Base-by-base conservation (phyloP, 331 rosid species). In the Arachis monticola region DNA sequence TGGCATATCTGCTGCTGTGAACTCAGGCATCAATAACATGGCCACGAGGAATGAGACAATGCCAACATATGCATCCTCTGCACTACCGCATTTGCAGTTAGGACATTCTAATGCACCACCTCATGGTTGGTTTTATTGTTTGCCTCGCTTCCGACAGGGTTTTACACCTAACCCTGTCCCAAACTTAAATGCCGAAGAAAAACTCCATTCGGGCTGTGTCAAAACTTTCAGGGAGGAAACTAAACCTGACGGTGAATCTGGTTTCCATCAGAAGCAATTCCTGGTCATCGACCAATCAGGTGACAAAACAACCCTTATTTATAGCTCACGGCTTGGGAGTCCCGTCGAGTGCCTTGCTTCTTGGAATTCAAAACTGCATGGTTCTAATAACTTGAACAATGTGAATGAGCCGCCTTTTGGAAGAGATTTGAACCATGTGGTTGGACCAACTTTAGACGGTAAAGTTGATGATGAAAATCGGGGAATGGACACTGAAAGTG, bases 231-330 rank as follows among this genome's bases (percentile, higher is more conserved):
- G 55, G 77, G 88, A 70, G 77, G 81, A 74, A 48, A 44, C 48
- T 66, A 73, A 60, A 0, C 86, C 75, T 1, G 67, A 74, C 48
- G 64, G 69, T 30, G 85, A 74, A 32, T 9, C 67, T 1, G 83
- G 77, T 13, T 67, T 61, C 72, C 79, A 74, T 38, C 88, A 81
- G 77, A 92, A 89, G 88, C 87, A 70, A 64, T 80, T 95, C 63
- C 70, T 88, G 53, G 96, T 92, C 50, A 79, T 89, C 66, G 97
- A 95, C 75, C 93, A 82, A 56, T 83, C 92, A 0, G 89, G 84
- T 60, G 88, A 86, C 83, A 93, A 81, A 70, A 87, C 92, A 14
- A 87, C 88, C 58, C 76, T 95, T 9, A 74, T 89, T 53, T 87
- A 85, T 57, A 80, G 90, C 75, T 77, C 97, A 32, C 85, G 89